These are phyloP conservation scores for Juglanconis oblonga DNA, from an alignment of 2,329 filamentous ascomycete species.

Conservation along the genomic window DNA sequence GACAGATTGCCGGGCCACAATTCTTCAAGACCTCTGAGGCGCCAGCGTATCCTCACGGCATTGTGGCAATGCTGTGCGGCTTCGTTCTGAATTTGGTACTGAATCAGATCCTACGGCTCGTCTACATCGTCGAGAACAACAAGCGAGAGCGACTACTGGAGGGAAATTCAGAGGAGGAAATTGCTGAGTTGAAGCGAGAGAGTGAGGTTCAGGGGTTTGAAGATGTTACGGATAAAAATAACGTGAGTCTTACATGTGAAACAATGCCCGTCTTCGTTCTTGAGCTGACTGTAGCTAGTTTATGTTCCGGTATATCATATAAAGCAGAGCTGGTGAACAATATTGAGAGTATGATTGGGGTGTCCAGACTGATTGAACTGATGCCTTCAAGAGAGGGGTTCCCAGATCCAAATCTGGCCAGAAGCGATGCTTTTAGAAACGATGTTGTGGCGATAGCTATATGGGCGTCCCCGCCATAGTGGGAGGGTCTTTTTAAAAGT, in stretches of 20 bases:
- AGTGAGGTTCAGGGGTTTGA: slow-evolving; percentile 34
- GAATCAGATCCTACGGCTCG: slow-evolving; percentile 25
- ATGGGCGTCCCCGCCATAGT: too few relatives aligned
- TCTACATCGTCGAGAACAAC: slow-evolving; percentile 30
- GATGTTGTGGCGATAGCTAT: too few relatives aligned
- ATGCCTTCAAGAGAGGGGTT: too few relatives aligned
- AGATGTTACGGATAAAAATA: slow-evolving; percentile 36
- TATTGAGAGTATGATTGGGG: too few relatives aligned
- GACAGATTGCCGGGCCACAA: slow-evolving; percentile 29
- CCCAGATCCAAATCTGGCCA: too few relatives aligned
- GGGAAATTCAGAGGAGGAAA: slow-evolving; percentile 29
- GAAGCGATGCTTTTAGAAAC: too few relatives aligned
- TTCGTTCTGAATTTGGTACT: slow-evolving; percentile 29
- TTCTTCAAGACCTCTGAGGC: slow-evolving; percentile 30
- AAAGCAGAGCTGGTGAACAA: not conserved
- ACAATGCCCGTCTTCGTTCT: not conserved
- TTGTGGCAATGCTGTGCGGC: slow-evolving; percentile 30
- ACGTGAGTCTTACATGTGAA: slow-evolving; percentile 13
- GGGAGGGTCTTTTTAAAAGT: too few relatives aligned
- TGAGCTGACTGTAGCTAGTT: not conserved
- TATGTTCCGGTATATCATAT: slow-evolving; percentile 8
- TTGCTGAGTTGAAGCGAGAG: slow-evolving; percentile 27
- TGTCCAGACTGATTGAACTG: too few relatives aligned
- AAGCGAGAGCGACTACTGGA: slow-evolving; percentile 25
- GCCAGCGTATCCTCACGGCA: slow-evolving; percentile 32